Conservation (phyloP, 805 yeast genomes). For the Monosporozyma unispora region DNA sequence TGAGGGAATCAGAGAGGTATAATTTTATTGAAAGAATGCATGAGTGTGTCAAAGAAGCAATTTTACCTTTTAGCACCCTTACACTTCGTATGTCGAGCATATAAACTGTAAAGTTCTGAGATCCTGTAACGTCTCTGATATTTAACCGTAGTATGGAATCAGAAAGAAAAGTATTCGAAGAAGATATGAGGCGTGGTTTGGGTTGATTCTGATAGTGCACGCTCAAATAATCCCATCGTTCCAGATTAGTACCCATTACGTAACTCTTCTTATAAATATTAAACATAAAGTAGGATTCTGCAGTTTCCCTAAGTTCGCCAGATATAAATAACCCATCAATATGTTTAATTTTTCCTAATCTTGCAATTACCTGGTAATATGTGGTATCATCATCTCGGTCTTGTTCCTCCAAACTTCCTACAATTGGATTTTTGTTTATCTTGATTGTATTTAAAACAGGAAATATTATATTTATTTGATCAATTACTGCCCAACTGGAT, state of each 20-base stretch:
- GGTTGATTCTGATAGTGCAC: too few species aligned
- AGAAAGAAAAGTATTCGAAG: not conserved
- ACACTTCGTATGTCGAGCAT: constrained; percentile 6
- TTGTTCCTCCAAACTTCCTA: constrained; percentile 1
- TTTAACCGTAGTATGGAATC: not conserved
- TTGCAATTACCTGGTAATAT: constrained; percentile 36
- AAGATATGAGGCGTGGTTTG: too few species aligned
- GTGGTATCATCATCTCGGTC: constrained; percentile 6
- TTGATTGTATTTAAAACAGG: constrained; percentile 40
- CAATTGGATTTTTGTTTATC: constrained; percentile 46
- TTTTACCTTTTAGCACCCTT: constrained; percentile 18
- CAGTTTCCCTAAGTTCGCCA: constrained; percentile 43
- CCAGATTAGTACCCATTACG: constrained; percentile 13
- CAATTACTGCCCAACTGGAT: constrained; percentile 40
- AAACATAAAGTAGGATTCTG: constrained; percentile 59
- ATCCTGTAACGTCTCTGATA: not conserved
- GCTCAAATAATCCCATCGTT: constrained; percentile 40
- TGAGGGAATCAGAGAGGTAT: constrained; percentile 4
- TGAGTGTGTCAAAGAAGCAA: constrained; percentile 5
- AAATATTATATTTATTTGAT: constrained; percentile 31
- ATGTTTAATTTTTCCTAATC: constrained; percentile 32
- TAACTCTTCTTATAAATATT: constrained; percentile 32
- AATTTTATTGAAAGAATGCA: constrained; percentile 8
- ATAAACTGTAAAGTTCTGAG: not conserved
- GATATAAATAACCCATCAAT: constrained; percentile 53